Evolutionary conservation across 179 eudicot species (phyloP), one percentile per base, ranked within the genome.

Genomic region (Silene noctiflora): DNA sequence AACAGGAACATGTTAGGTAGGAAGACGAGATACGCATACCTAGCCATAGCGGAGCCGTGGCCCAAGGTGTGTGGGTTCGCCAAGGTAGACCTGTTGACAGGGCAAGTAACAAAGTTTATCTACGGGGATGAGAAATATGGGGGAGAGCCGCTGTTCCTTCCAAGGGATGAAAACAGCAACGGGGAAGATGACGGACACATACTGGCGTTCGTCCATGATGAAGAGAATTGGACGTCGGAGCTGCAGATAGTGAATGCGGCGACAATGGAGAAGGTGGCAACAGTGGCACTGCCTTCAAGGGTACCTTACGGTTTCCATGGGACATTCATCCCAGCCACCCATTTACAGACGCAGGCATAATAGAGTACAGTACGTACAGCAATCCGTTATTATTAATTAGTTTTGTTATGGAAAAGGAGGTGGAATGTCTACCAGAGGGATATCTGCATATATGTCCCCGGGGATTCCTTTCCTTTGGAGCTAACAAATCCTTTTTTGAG

Each of bases 251-350:
- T 91, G 6, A 89, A 89, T 65, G 94, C 97, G 3, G 27, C 53
- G 39, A 85, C 44, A 29, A 12, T 92, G 78, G 74, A 88, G 35
- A 13, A 79, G 9, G 97, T 87, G 6, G 97, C 97, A 0, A 70
- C 87, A 0, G 80, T 92, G 1, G 35, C 86, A 78, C 84, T 90
- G 0, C 97, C 96, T 0, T 88, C 96, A 0, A 79, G 97, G 24
- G 97, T 92, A 44, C 97, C 97, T 0, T 92, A 92, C 25, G 97
- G 97, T 0, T 92, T 92, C 69, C 97, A 92, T 16, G 97, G 97
- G 42, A 92, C 97, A 3, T 92, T 92, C 77, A 83, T 92, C 20
- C 79, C 75, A 5, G 82, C 88, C 0, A 60, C 83, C 16, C 94
- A 92, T 55, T 76, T 92, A 20, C 84, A 76, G 22, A 82, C 68